These are phyloP conservation scores for Anastatica hierochuntica DNA, from an alignment of 345 rosid species.

Conservation along the genomic window DNA sequence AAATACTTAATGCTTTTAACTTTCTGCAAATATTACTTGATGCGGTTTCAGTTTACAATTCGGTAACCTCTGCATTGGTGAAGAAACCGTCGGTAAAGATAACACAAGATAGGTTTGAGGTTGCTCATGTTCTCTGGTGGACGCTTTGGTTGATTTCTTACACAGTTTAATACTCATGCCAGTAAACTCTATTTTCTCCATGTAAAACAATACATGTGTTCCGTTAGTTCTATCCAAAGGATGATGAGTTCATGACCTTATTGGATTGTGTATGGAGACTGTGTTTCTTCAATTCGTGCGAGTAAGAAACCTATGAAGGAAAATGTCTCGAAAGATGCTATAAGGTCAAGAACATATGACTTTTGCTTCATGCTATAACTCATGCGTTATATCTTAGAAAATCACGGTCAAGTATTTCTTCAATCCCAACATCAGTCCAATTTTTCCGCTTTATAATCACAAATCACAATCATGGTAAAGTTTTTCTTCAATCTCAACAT, in stretches of 20 bases:
- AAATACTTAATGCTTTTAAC: neutral
- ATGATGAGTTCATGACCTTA: conserved; percentile 35
- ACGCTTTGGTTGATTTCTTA: neutral
- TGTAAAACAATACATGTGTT: conserved; percentile 32
- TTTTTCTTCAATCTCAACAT: no score
- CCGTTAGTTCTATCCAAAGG: conserved; percentile 66
- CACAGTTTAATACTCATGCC: neutral
- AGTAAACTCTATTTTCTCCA: neutral
- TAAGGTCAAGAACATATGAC: no score
- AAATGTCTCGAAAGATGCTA: conserved; percentile 21
- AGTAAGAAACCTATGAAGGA: conserved; percentile 19
- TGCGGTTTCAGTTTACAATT: conserved; percentile 53
- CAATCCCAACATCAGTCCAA: no score
- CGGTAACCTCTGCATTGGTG: conserved; percentile 51
- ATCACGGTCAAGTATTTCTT: no score
- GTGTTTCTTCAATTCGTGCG: conserved; percentile 32
- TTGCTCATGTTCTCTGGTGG: conserved; percentile 22
- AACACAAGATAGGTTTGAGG: conserved; percentile 66
- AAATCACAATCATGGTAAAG: no score
- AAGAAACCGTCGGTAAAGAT: conserved; percentile 69
- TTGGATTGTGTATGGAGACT: conserved; percentile 51
- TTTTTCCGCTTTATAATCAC: no score
- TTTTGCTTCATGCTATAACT: no score
- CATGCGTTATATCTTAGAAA: no score
- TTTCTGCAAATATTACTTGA: conserved; percentile 64